These are phyloP conservation scores for Aspergillus pseudoviridinutans DNA, from an alignment of 2,329 filamentous ascomycete species.

Conservation along the genomic window DNA sequence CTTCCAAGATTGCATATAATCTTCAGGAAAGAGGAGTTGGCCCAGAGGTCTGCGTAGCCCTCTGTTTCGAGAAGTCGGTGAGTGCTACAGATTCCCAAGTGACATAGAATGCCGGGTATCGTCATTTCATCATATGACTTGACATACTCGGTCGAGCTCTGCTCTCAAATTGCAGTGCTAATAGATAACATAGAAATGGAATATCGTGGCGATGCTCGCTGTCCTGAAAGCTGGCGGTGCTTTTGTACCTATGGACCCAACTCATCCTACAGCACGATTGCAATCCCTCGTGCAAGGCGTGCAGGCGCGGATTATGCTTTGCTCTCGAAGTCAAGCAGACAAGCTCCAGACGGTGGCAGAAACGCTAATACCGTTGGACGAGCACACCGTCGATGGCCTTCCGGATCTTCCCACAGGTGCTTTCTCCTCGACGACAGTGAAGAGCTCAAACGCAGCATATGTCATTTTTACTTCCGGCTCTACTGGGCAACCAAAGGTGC, in stretches of 20 bases:
- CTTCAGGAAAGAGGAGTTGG: slow-evolving; percentile 39
- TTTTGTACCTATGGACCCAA: slow-evolving; percentile 40
- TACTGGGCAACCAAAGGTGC: slow-evolving; percentile 51
- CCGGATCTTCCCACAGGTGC: slow-evolving; percentile 11
- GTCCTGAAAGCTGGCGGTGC: slow-evolving; percentile 42
- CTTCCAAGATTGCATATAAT: slow-evolving; percentile 33
- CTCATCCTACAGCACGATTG: slow-evolving; percentile 36
- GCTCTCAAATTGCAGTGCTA: slow-evolving; percentile 4
- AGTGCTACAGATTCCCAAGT: slow-evolving; percentile 8
- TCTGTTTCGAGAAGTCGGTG: slow-evolving; percentile 43
- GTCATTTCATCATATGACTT: background rate
- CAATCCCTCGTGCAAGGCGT: slow-evolving; percentile 32
- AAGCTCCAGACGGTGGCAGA: slow-evolving; percentile 20
- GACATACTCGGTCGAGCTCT: background rate
- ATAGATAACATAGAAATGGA: slow-evolving; percentile 34
- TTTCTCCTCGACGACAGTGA: slow-evolving; percentile 22
- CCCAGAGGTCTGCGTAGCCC: slow-evolving; percentile 32
- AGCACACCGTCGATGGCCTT: slow-evolving; percentile 20
- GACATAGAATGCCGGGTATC: background rate
- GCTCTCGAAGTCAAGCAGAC: slow-evolving; percentile 24
- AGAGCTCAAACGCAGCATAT: slow-evolving; percentile 43
- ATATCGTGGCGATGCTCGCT: slow-evolving; percentile 38
- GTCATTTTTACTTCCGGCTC: slow-evolving; percentile 59
- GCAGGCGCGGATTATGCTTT: slow-evolving; percentile 30
- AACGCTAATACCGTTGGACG: slow-evolving; percentile 27